Conservation (phyloP, 345 rosid genomes). For the Boechera retrofracta region DNA sequence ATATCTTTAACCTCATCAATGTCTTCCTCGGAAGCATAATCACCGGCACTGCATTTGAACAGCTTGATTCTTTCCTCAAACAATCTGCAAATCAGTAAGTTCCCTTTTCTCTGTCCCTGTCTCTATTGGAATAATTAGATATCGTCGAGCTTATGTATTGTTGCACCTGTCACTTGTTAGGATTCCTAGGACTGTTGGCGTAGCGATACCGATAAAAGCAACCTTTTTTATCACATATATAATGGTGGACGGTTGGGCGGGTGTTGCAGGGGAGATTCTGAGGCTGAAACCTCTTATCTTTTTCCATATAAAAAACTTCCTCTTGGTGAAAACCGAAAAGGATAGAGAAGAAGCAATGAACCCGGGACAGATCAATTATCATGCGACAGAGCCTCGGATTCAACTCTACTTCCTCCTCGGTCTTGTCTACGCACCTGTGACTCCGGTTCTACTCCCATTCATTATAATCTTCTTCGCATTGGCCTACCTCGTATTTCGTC, state of each 20-base stretch:
- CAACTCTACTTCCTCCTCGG: slow-evolving; percentile 94
- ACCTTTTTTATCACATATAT: slow-evolving; percentile 93
- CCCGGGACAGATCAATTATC: slow-evolving; percentile 87
- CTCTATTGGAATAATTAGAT: not conserved
- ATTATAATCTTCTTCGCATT: slow-evolving; percentile 80
- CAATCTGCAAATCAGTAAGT: slow-evolving; percentile 77
- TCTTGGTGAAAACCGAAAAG: slow-evolving; percentile 95
- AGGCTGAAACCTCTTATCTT: slow-evolving; percentile 83
- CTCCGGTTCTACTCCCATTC: slow-evolving; percentile 89
- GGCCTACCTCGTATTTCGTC: slow-evolving; percentile 85
- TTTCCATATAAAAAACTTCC: slow-evolving; percentile 84
- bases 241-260: slow-evolving; percentile 99
- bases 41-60: slow-evolving; percentile 80
- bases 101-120: not conserved
- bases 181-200: slow-evolving; percentile 79
- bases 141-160: slow-evolving; percentile 14
- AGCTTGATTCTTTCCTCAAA: slow-evolving; percentile 66
- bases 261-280: slow-evolving; percentile 85
- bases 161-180: slow-evolving; percentile 47
- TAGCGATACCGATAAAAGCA: slow-evolving; percentile 88
- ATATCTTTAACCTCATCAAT: slow-evolving; percentile 77
- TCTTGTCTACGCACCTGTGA: slow-evolving; percentile 85
- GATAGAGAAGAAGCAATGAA: slow-evolving; percentile 97
- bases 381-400: slow-evolving; percentile 87
- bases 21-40: slow-evolving; percentile 82